phyloP scores from a whole-genome alignment of 202 grass and related monocot genomes.

The Brachypodium distachyon region DNA sequence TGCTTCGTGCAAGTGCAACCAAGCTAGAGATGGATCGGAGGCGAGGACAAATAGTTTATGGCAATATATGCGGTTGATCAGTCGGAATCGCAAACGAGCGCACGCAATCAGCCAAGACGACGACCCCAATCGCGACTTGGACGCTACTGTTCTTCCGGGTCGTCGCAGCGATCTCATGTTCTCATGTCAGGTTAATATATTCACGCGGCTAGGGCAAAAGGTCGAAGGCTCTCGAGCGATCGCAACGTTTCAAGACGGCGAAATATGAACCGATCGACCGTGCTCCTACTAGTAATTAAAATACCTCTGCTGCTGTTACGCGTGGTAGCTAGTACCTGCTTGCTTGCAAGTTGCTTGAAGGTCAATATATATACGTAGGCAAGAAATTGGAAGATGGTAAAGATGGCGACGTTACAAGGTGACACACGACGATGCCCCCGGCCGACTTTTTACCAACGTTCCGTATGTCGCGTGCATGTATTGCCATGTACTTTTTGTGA shows the following conservation, averaged over 20 bases:
- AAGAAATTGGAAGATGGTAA: not conserved
- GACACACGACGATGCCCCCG: not conserved
- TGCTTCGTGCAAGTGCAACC: not conserved
- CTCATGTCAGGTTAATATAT: no score
- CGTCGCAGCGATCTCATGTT: no score
- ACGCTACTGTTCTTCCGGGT: not conserved
- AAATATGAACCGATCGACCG: not conserved
- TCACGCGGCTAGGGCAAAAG: not conserved
- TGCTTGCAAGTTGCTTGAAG: not conserved
- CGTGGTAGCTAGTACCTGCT: no score
- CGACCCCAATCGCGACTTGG: no score
- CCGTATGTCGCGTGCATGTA: no score
- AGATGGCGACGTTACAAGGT: not conserved
- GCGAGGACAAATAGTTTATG: no score
- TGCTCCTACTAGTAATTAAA: not conserved
- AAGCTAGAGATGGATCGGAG: no score
- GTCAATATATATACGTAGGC: not conserved
- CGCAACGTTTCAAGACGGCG: not conserved
- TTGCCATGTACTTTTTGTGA: not conserved
- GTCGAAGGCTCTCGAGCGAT: not conserved
- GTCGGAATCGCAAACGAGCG: not conserved
- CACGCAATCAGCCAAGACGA: not conserved
- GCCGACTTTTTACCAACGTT: slow-evolving; percentile 29
- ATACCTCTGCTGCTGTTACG: not conserved
- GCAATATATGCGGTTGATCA: not conserved